These are phyloP conservation scores for Lodderomyces oxycetoniae DNA, from an alignment of 1,139 yeast genomes.

Conservation along the genomic window DNA sequence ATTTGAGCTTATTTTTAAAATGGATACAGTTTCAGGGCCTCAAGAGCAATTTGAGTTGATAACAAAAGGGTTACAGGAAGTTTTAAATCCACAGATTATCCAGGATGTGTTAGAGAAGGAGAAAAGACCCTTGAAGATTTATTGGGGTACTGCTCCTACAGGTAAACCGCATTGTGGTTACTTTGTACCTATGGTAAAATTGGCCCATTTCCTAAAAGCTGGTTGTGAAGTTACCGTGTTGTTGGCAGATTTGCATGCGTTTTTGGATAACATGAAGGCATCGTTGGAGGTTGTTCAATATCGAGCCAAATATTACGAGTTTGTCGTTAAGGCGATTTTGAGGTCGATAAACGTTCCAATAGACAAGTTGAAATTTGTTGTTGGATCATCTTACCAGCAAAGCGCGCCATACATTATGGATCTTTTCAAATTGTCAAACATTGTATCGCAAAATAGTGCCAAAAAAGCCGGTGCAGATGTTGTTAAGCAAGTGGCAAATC, in stretches of 20 bases:
- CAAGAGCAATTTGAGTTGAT: constrained; percentile 71
- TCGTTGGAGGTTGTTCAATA: constrained; percentile 84
- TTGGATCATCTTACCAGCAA: constrained; percentile 87
- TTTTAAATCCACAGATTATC: constrained; percentile 82
- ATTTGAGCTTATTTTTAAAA: too few relatives aligned
- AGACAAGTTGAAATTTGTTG: constrained; percentile 75
- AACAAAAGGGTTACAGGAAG: constrained; percentile 86
- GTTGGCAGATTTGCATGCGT: constrained; percentile 96
- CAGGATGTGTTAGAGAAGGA: constrained; percentile 76
- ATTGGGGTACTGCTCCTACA: constrained; percentile 86
- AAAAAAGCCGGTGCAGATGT: constrained; percentile 99
- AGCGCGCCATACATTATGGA: constrained; percentile 79
- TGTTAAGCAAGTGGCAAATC: constrained; percentile 94
- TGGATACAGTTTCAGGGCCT: constrained; percentile 38
- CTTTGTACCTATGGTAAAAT: constrained; percentile 94
- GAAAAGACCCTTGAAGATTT: constrained; percentile 75
- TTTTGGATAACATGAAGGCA: constrained; percentile 97
- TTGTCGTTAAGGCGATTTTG: constrained; percentile 76
- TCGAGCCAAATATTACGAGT: constrained; percentile 88
- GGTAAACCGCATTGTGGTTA: constrained; percentile 99
- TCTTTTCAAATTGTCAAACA: constrained; percentile 74
- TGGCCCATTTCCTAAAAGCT: constrained; percentile 92
- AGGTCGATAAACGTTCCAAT: constrained; percentile 86
- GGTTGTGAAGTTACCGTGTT: constrained; percentile 93
- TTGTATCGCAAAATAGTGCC: constrained; percentile 90